phyloP scores from a whole-genome alignment of 768 basidiomycete species.

The Phlebiopsis gigantea region DNA sequence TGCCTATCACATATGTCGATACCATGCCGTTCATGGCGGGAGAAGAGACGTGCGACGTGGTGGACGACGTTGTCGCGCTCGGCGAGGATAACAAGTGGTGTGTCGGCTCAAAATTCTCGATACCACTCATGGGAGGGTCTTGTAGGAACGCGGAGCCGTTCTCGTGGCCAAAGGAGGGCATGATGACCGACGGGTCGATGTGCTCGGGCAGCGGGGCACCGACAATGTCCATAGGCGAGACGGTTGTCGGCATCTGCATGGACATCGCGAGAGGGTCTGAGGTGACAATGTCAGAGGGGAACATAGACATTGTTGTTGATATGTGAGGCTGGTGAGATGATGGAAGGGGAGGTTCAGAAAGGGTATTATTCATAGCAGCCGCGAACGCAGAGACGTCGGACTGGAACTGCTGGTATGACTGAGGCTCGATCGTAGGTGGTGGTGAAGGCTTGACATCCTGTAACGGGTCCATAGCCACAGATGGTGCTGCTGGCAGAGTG shows the following conservation, averaged over 20 bases:
- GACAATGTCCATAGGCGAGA: conserved; percentile 21
- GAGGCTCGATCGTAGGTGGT: conserved; percentile 18
- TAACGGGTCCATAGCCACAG: conserved; percentile 17
- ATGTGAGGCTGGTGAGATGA: conserved; percentile 15
- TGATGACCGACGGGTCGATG: conserved; percentile 30
- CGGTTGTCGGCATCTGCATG: conserved; percentile 15
- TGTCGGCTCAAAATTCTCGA: conserved; percentile 27
- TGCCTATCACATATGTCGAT: conserved; percentile 22
- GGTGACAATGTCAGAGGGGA: conserved; percentile 19
- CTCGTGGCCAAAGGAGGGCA: conserved; percentile 36
- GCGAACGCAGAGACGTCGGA: conserved; percentile 16
- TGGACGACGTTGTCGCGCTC: conserved; percentile 27
- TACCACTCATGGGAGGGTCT: conserved; percentile 28
- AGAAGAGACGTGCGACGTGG: conserved; percentile 29
- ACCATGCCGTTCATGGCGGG: conserved; percentile 28
- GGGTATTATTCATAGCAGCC: conserved; percentile 17
- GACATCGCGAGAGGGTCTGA: conserved; percentile 18
- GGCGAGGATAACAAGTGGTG: conserved; percentile 28
- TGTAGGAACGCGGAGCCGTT: conserved; percentile 28
- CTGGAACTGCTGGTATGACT: conserved; percentile 20
- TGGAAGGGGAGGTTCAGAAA: conserved; percentile 13
- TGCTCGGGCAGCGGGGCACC: conserved; percentile 15
- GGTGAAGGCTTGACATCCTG: conserved; percentile 18
- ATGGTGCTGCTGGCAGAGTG: background rate
- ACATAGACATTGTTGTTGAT: conserved; percentile 18